A percentile compares a stretch with the other conserved stretches of the same genome.
These are phyloP conservation scores for Termitomyces sp. DNA, from an alignment of 768 basidiomycete species.

Conservation along the genomic window DNA sequence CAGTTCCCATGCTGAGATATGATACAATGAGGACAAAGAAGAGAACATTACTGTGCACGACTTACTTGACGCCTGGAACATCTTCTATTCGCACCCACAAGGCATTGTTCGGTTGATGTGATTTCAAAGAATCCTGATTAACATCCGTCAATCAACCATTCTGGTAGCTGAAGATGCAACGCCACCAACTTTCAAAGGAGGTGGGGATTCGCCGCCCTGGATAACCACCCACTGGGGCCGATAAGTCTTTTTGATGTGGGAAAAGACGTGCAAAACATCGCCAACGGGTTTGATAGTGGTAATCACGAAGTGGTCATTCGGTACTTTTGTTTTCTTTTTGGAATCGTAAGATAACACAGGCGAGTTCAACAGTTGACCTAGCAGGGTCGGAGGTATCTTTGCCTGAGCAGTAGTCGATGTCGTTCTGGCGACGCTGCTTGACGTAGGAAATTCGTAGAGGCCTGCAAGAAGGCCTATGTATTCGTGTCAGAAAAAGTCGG, in stretches of 20 bases:
- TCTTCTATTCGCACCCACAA: slow-evolving; percentile 57
- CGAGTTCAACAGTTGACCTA: slow-evolving; percentile 41
- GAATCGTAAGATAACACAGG: slow-evolving; percentile 21
- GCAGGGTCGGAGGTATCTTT: slow-evolving; percentile 34
- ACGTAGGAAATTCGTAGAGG: slow-evolving; percentile 83
- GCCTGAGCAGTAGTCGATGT: slow-evolving; percentile 39
- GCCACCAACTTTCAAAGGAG: slow-evolving; percentile 23
- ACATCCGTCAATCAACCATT: neutral
- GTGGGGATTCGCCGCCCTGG: slow-evolving; percentile 52
- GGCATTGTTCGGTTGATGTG: slow-evolving; percentile 20
- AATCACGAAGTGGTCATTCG: slow-evolving; percentile 29
- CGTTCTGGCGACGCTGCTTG: slow-evolving; percentile 48
- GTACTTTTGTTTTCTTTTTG: slow-evolving; percentile 7
- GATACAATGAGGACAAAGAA: slow-evolving; percentile 10
- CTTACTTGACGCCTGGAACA: slow-evolving; percentile 63
- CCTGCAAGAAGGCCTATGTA: slow-evolving; percentile 82
- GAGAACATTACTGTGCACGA: slow-evolving; percentile 21
- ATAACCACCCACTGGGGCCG: slow-evolving; percentile 70
- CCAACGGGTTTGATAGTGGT: slow-evolving; percentile 50
- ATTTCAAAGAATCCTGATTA: neutral
- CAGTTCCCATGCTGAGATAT: slow-evolving; percentile 62
- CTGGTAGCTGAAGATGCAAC: neutral
- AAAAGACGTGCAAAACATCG: slow-evolving; percentile 80
- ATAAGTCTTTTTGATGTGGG: slow-evolving; percentile 88
- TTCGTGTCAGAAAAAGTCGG: slow-evolving; percentile 6